A percentile compares a stretch with the other conserved stretches of the same genome.
phyloP scores from a whole-genome alignment of 345 rosid species.

The Excoecaria cochinchinensis region DNA sequence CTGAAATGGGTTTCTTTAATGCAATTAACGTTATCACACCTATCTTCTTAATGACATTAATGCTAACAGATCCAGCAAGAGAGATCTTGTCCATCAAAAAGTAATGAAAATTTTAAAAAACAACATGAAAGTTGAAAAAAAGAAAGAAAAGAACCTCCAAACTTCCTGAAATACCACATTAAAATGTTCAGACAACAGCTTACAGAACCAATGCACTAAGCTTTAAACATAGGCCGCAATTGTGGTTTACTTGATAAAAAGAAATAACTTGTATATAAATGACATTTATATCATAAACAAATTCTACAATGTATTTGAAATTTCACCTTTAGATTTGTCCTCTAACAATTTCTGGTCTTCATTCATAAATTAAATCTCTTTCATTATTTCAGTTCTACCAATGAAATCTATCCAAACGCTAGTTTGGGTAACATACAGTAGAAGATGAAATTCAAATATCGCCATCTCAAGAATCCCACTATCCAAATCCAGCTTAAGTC shows the following conservation, averaged over 20 bases:
- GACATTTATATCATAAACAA: background rate
- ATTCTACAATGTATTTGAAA: background rate
- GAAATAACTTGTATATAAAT: background rate
- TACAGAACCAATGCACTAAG: background rate
- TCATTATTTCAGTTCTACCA: background rate
- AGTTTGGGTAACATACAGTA: background rate
- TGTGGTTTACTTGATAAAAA: background rate
- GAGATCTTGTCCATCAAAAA: no score
- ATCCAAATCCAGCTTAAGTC: background rate
- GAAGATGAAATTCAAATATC: background rate
- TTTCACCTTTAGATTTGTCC: background rate
- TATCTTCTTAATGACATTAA: no score
- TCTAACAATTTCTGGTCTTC: background rate
- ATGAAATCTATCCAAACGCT: background rate
- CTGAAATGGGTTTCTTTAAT: background rate
- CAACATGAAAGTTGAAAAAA: background rate
- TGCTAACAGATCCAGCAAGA: no score
- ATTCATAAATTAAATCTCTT: background rate
- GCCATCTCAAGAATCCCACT: background rate
- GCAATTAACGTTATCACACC: no score
- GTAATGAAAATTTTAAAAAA: background rate
- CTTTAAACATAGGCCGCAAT: background rate
- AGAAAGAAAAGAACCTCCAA: background rate
- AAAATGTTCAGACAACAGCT: constrained; percentile 1
- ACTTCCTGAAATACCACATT: background rate